Conservation (phyloP, 192 early-diverging fungal genomes). For the Coemansia umbellata region DNA sequence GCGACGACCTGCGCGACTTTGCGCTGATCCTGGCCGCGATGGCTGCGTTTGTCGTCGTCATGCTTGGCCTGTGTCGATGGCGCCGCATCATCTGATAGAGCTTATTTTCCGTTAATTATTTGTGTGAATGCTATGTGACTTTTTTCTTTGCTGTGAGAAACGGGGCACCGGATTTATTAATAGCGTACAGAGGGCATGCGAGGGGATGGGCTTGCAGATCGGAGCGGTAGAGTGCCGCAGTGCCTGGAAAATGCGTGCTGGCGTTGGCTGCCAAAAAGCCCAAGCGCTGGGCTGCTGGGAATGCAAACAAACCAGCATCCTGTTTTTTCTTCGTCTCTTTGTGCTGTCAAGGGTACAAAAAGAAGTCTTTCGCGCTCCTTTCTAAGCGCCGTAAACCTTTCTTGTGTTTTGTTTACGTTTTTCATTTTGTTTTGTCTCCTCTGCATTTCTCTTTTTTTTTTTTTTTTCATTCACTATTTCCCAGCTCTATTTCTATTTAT, state of each 20-base stretch:
- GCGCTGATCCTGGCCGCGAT: slow-evolving; percentile 30
- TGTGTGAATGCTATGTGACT: not conserved
- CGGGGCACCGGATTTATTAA: not conserved
- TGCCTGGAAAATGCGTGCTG: not conserved
- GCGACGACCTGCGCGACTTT: slow-evolving; percentile 41
- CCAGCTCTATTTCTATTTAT: not conserved
- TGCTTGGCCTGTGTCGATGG: slow-evolving; percentile 37
- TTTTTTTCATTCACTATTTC: not conserved
- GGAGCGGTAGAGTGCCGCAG: not conserved
- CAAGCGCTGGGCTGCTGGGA: no score
- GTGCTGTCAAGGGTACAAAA: not conserved
- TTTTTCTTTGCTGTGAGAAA: not conserved
- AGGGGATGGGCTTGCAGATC: slow-evolving; percentile 11
- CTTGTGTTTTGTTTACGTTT: slow-evolving; percentile 2
- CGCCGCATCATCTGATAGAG: slow-evolving; percentile 41
- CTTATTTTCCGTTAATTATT: not conserved
- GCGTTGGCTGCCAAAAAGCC: not conserved
- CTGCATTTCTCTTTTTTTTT: slow-evolving; percentile 2
- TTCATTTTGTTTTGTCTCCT: no score
- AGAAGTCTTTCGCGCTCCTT: not conserved
- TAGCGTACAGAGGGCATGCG: not conserved
- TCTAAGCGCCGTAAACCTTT: no score
- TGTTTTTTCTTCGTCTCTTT: slow-evolving; percentile 5
- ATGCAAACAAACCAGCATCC: no score
- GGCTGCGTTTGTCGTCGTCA: slow-evolving; percentile 27